A percentile compares a stretch with the other conserved stretches of the same genome.
Conservation (phyloP, 257 asterid genomes). For the Marsdenia floribunda region DNA sequence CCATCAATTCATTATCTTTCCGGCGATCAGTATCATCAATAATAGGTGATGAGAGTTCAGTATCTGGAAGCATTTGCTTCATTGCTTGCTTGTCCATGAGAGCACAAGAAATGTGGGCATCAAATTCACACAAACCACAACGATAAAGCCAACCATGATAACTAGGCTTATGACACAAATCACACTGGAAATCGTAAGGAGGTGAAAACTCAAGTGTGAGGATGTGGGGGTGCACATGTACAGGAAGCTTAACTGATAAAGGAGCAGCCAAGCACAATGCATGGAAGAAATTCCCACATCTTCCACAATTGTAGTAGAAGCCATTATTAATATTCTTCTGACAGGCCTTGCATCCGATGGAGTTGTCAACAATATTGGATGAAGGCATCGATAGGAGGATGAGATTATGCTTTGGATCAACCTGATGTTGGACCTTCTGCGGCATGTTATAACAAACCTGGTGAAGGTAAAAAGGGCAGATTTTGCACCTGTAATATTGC, state of each 20-base stretch:
- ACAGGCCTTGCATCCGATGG: conserved; percentile 36
- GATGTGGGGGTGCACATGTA: conserved; percentile 39
- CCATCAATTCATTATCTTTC: conserved; percentile 35
- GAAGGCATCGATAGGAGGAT: conserved; percentile 25
- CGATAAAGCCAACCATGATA: conserved; percentile 46
- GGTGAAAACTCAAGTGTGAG: conserved; percentile 42
- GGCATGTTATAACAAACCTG: conserved; percentile 51
- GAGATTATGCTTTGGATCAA: conserved; percentile 38
- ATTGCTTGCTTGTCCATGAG: conserved; percentile 21
- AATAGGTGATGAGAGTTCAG: not conserved
- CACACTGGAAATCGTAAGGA: conserved; percentile 50
- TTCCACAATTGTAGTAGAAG: conserved; percentile 36
- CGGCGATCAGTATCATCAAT: no score
- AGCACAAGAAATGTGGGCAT: conserved; percentile 50
- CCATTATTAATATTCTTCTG: conserved; percentile 23
- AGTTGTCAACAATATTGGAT: not conserved
- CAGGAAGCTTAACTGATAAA: conserved; percentile 36
- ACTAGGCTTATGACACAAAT: conserved; percentile 35
- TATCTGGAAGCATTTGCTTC: conserved; percentile 4
- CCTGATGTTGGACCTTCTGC: conserved; percentile 30
- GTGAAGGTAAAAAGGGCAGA: conserved; percentile 47
- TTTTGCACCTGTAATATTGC: conserved; percentile 33
- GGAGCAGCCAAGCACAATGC: conserved; percentile 45
- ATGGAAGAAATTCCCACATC: conserved; percentile 33
- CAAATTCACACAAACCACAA: conserved; percentile 44